Conservation (phyloP, 495 filamentous ascomycete genomes). For the Penicillium ochrochloron region DNA sequence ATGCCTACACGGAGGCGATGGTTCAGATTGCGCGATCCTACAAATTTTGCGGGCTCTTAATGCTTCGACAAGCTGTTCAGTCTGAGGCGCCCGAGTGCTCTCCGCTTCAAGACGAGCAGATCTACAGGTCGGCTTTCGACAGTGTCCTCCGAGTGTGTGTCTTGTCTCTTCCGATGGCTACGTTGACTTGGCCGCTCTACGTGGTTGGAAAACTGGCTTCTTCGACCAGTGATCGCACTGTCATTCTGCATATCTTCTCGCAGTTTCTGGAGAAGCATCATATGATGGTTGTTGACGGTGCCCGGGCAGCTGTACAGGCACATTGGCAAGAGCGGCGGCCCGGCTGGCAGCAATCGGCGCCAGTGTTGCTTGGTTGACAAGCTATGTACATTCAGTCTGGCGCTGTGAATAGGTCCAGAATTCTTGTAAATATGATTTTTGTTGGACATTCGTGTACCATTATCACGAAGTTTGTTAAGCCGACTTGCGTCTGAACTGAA, state of each 20-base stretch:
- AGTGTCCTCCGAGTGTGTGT: constrained; percentile 20
- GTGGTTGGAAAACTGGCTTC: constrained; percentile 18
- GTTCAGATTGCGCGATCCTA: not conserved
- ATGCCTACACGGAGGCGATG: not conserved
- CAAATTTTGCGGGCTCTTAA: not conserved
- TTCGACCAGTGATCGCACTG: constrained; percentile 19
- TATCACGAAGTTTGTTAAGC: no score
- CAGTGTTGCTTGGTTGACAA: not conserved
- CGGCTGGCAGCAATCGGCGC: not conserved
- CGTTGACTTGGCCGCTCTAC: constrained; percentile 23
- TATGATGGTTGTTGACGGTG: constrained; percentile 26
- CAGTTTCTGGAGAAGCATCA: constrained; percentile 24
- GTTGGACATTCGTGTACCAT: not conserved
- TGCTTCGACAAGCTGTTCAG: not conserved
- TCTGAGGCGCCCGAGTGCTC: not conserved
- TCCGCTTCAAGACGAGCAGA: not conserved
- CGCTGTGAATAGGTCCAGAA: not conserved
- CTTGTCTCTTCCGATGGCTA: constrained; percentile 21
- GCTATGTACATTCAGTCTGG: not conserved
- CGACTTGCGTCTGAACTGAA: no score
- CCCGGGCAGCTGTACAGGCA: not conserved
- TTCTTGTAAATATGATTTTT: not conserved
- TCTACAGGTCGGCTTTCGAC: not conserved
- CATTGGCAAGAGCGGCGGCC: not conserved
- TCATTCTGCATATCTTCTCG: constrained; percentile 23